These are phyloP conservation scores for Macaranga tanarius DNA, from an alignment of 441 rosid species.

Conservation along the genomic window DNA sequence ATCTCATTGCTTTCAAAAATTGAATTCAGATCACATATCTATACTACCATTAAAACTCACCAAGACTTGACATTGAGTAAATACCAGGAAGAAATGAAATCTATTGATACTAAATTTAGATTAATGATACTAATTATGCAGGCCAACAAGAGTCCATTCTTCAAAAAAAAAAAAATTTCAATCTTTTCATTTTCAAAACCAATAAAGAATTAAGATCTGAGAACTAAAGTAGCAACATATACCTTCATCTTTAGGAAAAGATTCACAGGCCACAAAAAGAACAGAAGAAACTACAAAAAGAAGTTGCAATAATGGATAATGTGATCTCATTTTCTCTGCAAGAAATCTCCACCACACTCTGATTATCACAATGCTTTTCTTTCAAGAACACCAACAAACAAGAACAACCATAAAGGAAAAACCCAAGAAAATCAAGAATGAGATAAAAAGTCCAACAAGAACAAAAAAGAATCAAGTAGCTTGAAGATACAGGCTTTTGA, in stretches of 20 bases:
- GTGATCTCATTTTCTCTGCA: conserved; percentile 54
- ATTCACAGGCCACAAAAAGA: conserved; percentile 44
- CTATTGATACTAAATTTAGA: conserved; percentile 3
- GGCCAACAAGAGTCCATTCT: neutral
- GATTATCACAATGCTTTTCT: conserved; percentile 26
- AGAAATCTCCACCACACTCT: conserved; percentile 32
- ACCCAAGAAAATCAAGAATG: conserved; percentile 25
- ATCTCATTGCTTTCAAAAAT: conserved; percentile 4
- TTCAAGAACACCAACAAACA: conserved; percentile 30
- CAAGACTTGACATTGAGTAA: neutral
- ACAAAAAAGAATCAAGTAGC: conserved; percentile 19
- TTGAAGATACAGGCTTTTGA: conserved; percentile 33
- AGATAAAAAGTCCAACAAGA: conserved; percentile 15
- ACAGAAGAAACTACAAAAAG: conserved; percentile 42
- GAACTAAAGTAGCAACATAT: conserved; percentile 19
- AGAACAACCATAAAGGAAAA: conserved; percentile 9
- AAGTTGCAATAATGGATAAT: conserved; percentile 37
- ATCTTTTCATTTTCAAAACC: neutral
- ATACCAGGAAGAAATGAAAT: neutral
- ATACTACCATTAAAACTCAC: conserved; percentile 5
- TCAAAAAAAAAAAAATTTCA: neutral
- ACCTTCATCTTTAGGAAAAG: conserved; percentile 76
- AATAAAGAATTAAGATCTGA: conserved; percentile 54
- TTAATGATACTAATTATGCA: neutral
- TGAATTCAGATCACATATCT: conserved; percentile 18